phyloP scores from a whole-genome alignment of 1,284 basidiomycete genomes.

The Cutaneotrichosporon sp. region DNA sequence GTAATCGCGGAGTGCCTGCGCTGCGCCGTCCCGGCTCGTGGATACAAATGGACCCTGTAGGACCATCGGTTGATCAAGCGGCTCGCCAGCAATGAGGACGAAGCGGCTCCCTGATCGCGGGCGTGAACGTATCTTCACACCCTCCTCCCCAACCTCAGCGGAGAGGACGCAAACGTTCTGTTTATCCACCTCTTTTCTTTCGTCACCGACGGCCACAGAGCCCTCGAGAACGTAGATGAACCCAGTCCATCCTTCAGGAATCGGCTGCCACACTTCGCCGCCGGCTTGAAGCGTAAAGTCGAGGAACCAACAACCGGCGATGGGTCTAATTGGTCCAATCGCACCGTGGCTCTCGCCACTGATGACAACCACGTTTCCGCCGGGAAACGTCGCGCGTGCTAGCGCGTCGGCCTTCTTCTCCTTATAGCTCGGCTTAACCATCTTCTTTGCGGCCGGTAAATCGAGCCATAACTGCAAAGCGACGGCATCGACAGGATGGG shows the following conservation, averaged over 20 bases:
- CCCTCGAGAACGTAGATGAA: conserved; percentile 73
- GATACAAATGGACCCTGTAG: conserved; percentile 66
- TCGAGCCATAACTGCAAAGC: conserved; percentile 95
- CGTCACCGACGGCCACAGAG: conserved; percentile 59
- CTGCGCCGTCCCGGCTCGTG: conserved; percentile 76
- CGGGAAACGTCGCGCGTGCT: conserved; percentile 68
- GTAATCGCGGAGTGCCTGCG: conserved; percentile 79
- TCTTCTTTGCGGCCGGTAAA: conserved; percentile 81
- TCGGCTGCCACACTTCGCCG: conserved; percentile 72
- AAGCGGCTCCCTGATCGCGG: conserved; percentile 65
- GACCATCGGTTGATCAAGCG: conserved; percentile 80
- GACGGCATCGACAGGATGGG: conserved; percentile 36
- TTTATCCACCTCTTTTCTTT: conserved; percentile 57
- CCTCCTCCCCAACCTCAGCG: conserved; percentile 41
- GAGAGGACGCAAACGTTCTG: conserved; percentile 70
- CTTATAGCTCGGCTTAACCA: conserved; percentile 62
- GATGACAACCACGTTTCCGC: conserved; percentile 77
- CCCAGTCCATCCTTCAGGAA: conserved; percentile 79
- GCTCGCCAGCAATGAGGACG: conserved; percentile 80
- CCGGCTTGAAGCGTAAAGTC: conserved; percentile 71
- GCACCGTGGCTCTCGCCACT: conserved; percentile 83
- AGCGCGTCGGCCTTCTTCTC: conserved; percentile 50
- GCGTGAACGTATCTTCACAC: conserved; percentile 51
- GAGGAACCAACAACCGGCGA: conserved; percentile 92
- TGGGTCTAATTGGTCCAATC: conserved; percentile 79